phyloP scores from a whole-genome alignment of 768 basidiomycete species.

The Kwoniella sp. region DNA sequence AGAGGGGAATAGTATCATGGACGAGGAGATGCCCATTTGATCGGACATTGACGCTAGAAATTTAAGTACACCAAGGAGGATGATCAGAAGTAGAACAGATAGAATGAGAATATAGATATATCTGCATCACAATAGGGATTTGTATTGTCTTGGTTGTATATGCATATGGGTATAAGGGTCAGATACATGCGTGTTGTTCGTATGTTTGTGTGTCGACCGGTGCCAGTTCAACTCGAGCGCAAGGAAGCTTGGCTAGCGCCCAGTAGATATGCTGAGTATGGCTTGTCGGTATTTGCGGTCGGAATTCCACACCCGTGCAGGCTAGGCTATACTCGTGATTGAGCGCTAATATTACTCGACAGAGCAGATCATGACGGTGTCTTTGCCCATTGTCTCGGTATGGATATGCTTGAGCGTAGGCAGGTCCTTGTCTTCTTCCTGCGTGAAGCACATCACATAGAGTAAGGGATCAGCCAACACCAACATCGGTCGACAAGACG shows the following conservation, averaged over 20 bases:
- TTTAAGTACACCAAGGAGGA: background rate
- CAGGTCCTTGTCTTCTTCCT: slow-evolving; percentile 40
- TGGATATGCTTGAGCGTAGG: slow-evolving; percentile 41
- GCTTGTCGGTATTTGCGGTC: too few species aligned
- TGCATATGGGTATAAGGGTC: background rate
- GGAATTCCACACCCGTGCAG: too few species aligned
- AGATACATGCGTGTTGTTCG: too few species aligned
- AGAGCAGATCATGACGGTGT: slow-evolving; percentile 49
- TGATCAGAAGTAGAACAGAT: too few species aligned
- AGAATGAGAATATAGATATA: background rate
- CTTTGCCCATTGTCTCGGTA: slow-evolving; percentile 49
- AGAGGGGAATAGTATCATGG: slow-evolving; percentile 14
- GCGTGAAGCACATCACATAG: background rate
- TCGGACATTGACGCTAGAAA: background rate
- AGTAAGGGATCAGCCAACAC: background rate
- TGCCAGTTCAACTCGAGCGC: too few species aligned
- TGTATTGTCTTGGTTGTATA: slow-evolving; percentile 8
- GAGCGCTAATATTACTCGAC: slow-evolving; percentile 10
- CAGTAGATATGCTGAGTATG: too few species aligned
- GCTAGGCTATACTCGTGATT: too few species aligned
- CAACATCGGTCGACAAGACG: background rate
- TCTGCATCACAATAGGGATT: too few species aligned
- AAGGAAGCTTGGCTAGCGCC: too few species aligned
- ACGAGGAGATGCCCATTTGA: slow-evolving; percentile 18
- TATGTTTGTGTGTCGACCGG: too few species aligned